Conservation (phyloP, 768 basidiomycete species). For the Fibroporia radiculosa region DNA sequence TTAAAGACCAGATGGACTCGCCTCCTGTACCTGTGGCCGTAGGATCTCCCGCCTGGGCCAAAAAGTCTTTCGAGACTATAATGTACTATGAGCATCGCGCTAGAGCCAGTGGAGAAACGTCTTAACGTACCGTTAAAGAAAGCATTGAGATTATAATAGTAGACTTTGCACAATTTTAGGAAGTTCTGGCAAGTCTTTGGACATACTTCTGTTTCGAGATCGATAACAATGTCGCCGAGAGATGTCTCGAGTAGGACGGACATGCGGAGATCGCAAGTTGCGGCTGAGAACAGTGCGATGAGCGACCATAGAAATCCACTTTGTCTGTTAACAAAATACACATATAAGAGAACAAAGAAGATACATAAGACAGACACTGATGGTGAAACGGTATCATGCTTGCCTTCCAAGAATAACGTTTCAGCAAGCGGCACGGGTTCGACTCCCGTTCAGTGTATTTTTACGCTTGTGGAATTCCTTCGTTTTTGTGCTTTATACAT, state of each 20-base stretch:
- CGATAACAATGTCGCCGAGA: slow-evolving; percentile 93
- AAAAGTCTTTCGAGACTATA: slow-evolving; percentile 94
- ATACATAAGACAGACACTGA: slow-evolving; percentile 70
- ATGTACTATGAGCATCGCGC: not conserved
- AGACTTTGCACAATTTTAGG: slow-evolving; percentile 93
- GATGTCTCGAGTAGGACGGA: slow-evolving; percentile 97
- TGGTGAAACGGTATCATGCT: slow-evolving; percentile 19
- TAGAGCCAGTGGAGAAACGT: not conserved
- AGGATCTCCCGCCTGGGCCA: slow-evolving; percentile 95
- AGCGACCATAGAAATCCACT: no score
- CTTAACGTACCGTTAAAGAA: slow-evolving; percentile 88
- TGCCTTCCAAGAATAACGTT: slow-evolving; percentile 10
- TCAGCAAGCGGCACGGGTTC: slow-evolving; percentile 17
- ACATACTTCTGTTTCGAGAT: slow-evolving; percentile 85
- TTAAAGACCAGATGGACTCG: slow-evolving; percentile 78
- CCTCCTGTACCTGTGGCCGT: slow-evolving; percentile 93
- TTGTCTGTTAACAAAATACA: no score
- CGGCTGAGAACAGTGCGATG: no score
- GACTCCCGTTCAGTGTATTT: slow-evolving; percentile 16
- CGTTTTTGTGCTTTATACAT: no score
- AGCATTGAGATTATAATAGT: slow-evolving; percentile 94
- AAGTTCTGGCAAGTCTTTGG: slow-evolving; percentile 94
- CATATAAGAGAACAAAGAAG: no score
- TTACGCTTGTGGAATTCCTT: no score
- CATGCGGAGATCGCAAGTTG: no score